phyloP scores from a whole-genome alignment of 768 basidiomycete species.

The Phylloporus sp. region DNA sequence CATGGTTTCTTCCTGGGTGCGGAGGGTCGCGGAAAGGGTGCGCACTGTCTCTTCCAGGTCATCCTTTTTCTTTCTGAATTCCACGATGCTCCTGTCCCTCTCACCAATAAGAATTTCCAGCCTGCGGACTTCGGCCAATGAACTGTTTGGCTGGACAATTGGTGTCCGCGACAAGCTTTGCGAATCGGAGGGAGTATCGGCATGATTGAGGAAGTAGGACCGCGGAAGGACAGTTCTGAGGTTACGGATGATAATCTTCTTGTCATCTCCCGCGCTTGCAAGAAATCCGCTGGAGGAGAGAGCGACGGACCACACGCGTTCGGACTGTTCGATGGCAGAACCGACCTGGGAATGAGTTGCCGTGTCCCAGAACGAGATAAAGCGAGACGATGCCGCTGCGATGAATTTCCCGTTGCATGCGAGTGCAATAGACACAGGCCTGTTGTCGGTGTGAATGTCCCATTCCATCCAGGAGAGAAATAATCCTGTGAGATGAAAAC shows the following conservation, averaged over 20 bases:
- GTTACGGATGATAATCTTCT: conserved; percentile 1
- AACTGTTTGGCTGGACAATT: background rate
- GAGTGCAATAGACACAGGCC: conserved; percentile 1
- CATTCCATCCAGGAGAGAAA: conserved; percentile 3
- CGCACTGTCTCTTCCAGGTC: conserved; percentile 1
- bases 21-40: background rate
- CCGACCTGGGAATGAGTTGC: conserved; percentile 1
- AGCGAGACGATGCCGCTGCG: background rate
- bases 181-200: background rate
- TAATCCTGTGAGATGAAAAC: conserved; percentile 3
- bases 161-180: background rate
- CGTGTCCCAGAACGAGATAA: conserved; percentile 6
- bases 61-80: background rate
- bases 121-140: background rate
- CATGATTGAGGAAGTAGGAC: background rate
- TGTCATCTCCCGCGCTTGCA: conserved; percentile 3
- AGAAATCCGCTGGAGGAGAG: conserved; percentile 1
- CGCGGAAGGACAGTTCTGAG: conserved; percentile 2
- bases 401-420: conserved; percentile 3
- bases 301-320: conserved; percentile 2
- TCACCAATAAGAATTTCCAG: conserved; percentile 1
- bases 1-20: background rate
- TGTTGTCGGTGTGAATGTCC: background rate
- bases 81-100: background rate
- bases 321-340: background rate